Base-by-base conservation (phyloP, 2,329 filamentous ascomycete genomes). In the Xylariaceae sp. region DNA sequence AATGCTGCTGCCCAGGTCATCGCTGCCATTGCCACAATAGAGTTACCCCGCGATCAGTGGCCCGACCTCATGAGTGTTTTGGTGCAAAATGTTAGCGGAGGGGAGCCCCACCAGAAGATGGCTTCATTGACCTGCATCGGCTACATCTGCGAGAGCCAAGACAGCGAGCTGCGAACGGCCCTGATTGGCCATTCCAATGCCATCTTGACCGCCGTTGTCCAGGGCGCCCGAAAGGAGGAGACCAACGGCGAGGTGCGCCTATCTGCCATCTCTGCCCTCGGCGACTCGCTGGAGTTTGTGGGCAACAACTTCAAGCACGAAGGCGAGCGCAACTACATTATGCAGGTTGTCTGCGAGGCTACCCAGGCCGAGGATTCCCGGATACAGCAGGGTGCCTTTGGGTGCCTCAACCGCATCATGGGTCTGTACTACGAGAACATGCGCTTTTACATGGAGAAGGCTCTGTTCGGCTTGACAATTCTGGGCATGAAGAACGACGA, bases 381-480 rank as follows among this genome's bases (percentile, higher is more conserved):
- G 56, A 93, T 98, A 60, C 89, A 96, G 64, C 87, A 94, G 59
- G 89, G 88, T 41, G 86, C 92, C 27, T 98, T 95, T 59, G 92
- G 92, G 51, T 96, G 92, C 61, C 68, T 98, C 49, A 98, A 98
- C 75, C 80, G 92, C 54, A 96, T 98, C 62, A 98, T 98, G 92
- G 85, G 76, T 40, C 76, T 95, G 44, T 98, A 98, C 72, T 98
- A 98, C 61, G 92, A 98, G 55, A 93, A 95, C 68, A 98, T 98
- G 92, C 83, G 89, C 53, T 98, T 95, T 66, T 98, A 98, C 70
- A 98, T 98, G 92, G 92, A 98, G 72, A 96, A 96, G 77, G 92
- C 92, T 22, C 75, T 98, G 27, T 98, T 98, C 52, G 92, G 92
- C 38, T 74, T 98, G 25, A 98, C 92, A 24, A 94, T 98, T 44